Conservation (phyloP, 2,329 filamentous ascomycete genomes). For the Fusarium dlaminii region DNA sequence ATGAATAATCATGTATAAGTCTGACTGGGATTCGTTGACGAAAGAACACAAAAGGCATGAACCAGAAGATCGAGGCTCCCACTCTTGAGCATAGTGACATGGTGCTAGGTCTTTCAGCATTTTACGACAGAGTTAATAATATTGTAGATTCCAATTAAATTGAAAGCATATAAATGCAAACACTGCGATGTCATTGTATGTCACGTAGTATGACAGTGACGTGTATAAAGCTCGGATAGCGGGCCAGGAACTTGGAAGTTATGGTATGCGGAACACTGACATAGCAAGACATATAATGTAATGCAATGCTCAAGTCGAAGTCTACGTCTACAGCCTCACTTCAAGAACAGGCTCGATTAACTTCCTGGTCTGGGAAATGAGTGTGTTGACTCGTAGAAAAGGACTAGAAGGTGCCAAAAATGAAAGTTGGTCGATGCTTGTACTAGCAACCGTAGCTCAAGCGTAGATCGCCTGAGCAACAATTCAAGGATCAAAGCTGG, state of each 20-base stretch:
- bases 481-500: conserved; percentile 25
- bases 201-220: conserved; percentile 16
- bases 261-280: conserved; percentile 25
- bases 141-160: not conserved
- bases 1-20: conserved; percentile 11
- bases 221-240: not conserved
- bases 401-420: conserved; percentile 19
- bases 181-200: not conserved
- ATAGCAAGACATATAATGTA: conserved; percentile 34
- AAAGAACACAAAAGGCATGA: not conserved
- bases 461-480: conserved; percentile 38
- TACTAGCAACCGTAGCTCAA: conserved; percentile 20
- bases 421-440: conserved; percentile 25
- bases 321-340: conserved; percentile 37
- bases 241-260: conserved; percentile 24
- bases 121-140: not conserved
- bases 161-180: not conserved
- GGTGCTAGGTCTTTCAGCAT: not conserved
- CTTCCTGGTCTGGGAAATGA: conserved; percentile 38
- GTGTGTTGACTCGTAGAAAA: conserved; percentile 20
- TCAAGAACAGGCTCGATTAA: conserved; percentile 17
- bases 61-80: not conserved
- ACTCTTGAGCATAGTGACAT: not conserved
- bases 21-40: not conserved
- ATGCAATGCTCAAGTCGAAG: conserved; percentile 16